Evolutionary conservation across 352 stramenopile species (phyloP), one percentile per base, ranked within the genome.

Genomic region (Phytophthora melonis): DNA sequence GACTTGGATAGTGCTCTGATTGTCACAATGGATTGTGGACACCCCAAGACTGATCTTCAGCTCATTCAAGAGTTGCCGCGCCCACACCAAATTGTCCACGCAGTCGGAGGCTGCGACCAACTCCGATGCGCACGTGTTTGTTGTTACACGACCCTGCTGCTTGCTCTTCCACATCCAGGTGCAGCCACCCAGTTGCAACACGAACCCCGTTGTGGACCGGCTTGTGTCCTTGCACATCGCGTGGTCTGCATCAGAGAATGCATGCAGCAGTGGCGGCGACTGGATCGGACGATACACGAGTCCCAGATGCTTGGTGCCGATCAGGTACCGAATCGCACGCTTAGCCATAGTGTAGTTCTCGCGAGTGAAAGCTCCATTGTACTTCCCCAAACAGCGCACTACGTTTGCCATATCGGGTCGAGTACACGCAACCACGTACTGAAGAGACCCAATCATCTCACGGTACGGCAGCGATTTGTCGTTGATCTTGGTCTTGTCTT

Each of bases 211-310:
- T 1, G n/a, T 41, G 1, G 53, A 63, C 13, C 41, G 52, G 50
- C 63, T 69, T 23, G 39, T 52, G 14, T 63, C 53, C 10, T 34
- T 23, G n/a, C 63, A 58, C 18, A 36, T 63, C 3, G 53, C 53
- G 41, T 69, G 53, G 39, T 69, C 63, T 1, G 61, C 61, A 32
- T 68, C 61, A 1, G 61, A 21, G 14, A 55, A 61, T 47, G 34
- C 50, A 3, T 13, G 45, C 19, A 68, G 19, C 7, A 52, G 5
- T 13, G 45, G 30, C 21, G 16, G 21, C 41, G n/a, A 19, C 16
- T 36, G 8, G 3, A 39, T 25, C 9, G 47, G 32, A 21, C 61
- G 5, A 60, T 68, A 60, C 21, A 68, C 34, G 0, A 68, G 21
- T 0, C 61, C 34, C 19, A 68, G 27, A 7, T 55, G 19, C 23